A percentile compares a stretch with the other conserved stretches of the same genome.
These are phyloP conservation scores for Psidium guajava DNA, from an alignment of 345 rosid genomes.

Conservation along the genomic window DNA sequence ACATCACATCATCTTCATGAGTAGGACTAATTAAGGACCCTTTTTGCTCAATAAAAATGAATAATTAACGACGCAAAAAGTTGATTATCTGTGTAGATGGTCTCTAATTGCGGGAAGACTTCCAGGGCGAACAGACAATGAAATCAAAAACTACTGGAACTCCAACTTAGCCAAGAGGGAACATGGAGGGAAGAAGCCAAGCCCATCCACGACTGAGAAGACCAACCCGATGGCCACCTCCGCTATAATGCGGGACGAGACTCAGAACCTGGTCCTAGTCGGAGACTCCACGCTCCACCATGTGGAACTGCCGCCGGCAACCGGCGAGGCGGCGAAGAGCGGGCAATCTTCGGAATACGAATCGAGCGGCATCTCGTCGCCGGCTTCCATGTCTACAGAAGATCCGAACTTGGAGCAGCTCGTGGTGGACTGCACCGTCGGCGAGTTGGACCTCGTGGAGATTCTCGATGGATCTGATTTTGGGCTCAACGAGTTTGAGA, in stretches of 20 bases:
- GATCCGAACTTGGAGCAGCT: neutral
- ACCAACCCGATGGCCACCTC: neutral
- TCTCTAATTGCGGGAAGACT: conserved; percentile 25
- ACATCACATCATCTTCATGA: neutral
- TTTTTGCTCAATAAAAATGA: neutral
- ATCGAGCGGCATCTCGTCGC: neutral
- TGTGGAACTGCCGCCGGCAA: neutral
- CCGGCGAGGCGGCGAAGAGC: neutral
- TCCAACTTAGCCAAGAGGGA: conserved; percentile 10
- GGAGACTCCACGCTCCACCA: neutral
- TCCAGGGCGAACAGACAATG: conserved; percentile 47
- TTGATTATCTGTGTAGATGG: neutral
- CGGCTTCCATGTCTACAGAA: neutral
- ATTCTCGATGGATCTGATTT: neutral
- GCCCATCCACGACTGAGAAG: neutral
- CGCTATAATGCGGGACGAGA: neutral
- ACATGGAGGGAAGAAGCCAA: neutral
- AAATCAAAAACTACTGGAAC: conserved; percentile 43
- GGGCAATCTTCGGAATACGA: neutral
- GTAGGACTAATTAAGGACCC: neutral
- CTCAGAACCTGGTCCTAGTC: neutral
- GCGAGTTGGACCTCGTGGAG: neutral
- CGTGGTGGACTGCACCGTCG: neutral
- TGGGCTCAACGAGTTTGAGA: neutral
- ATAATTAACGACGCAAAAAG: neutral